Conservation (phyloP, 1,284 basidiomycete species). For the Jaminaea rosea region DNA sequence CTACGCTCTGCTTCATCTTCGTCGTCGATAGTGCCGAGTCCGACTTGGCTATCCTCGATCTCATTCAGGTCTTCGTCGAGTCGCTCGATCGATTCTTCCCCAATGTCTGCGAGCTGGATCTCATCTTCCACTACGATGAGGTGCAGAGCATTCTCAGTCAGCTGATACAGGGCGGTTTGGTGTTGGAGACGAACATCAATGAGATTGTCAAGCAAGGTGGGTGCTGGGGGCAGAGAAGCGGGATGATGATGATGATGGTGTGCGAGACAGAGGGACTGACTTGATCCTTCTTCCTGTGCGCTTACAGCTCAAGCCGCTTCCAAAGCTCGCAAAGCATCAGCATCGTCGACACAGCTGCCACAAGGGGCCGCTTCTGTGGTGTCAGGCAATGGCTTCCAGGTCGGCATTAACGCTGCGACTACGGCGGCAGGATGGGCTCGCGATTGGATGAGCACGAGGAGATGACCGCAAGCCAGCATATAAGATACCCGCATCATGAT, state of each 20-base stretch:
- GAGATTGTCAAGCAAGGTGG: slow-evolving; percentile 58
- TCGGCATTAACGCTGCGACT: slow-evolving; percentile 1
- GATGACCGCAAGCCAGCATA: no score
- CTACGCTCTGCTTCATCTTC: slow-evolving; percentile 93
- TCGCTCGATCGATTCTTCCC: slow-evolving; percentile 89
- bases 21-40: slow-evolving; percentile 91
- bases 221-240: background rate
- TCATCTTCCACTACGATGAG: slow-evolving; percentile 98
- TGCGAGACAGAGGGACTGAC: background rate
- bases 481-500: no score
- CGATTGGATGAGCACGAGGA: background rate
- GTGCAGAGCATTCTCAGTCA: slow-evolving; percentile 89
- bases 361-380: background rate
- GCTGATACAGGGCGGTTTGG: slow-evolving; percentile 91
- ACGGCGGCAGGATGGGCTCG: slow-evolving; percentile 1
- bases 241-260: background rate
- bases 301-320: background rate
- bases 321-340: background rate
- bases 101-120: slow-evolving; percentile 95
- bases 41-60: slow-evolving; percentile 86
- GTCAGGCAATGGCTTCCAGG: background rate
- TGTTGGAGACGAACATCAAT: slow-evolving; percentile 93
- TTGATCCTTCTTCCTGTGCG: background rate
- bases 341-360: no score
- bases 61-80: slow-evolving; percentile 99